A percentile compares a stretch with the other conserved stretches of the same genome.
These are phyloP conservation scores for Tephrocybe sp. DNA, from an alignment of 768 basidiomycete species.

Conservation along the genomic window DNA sequence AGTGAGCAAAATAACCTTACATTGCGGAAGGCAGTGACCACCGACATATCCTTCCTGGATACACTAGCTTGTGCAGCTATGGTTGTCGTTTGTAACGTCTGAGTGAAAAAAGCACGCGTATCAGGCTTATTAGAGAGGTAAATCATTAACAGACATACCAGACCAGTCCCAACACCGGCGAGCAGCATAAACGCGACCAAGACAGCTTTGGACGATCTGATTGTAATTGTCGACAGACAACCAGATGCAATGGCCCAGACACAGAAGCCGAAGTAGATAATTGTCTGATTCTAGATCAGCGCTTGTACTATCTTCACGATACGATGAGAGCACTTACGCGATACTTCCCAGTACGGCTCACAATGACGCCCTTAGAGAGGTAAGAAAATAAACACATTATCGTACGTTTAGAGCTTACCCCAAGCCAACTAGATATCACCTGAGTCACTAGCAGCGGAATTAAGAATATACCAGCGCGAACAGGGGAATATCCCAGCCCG, in stretches of 20 bases:
- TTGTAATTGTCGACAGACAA: constrained; percentile 62
- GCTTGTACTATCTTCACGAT: constrained; percentile 11
- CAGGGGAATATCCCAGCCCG: constrained; percentile 63
- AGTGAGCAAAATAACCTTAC: constrained; percentile 32
- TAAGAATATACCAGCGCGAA: constrained; percentile 57
- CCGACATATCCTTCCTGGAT: constrained; percentile 69
- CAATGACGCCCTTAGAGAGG: constrained; percentile 50
- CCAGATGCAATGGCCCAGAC: constrained; percentile 74
- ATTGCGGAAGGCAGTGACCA: constrained; percentile 69
- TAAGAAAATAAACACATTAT: neutral
- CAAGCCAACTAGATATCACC: constrained; percentile 54
- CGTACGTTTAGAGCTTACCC: constrained; percentile 35
- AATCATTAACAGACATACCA: constrained; percentile 29
- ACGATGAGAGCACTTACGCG: constrained; percentile 29
- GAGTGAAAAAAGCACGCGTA: neutral
- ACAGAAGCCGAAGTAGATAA: constrained; percentile 62
- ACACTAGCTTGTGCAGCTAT: constrained; percentile 77
- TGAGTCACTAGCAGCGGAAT: constrained; percentile 70
- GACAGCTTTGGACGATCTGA: constrained; percentile 44
- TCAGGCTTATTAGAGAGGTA: neutral
- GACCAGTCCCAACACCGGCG: constrained; percentile 60
- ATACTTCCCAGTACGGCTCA: constrained; percentile 67
- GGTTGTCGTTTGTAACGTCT: constrained; percentile 65
- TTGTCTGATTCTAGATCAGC: constrained; percentile 34
- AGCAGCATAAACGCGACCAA: constrained; percentile 64